phyloP scores from a whole-genome alignment of 352 stramenopile species.

The Phytophthora pistaciae region DNA sequence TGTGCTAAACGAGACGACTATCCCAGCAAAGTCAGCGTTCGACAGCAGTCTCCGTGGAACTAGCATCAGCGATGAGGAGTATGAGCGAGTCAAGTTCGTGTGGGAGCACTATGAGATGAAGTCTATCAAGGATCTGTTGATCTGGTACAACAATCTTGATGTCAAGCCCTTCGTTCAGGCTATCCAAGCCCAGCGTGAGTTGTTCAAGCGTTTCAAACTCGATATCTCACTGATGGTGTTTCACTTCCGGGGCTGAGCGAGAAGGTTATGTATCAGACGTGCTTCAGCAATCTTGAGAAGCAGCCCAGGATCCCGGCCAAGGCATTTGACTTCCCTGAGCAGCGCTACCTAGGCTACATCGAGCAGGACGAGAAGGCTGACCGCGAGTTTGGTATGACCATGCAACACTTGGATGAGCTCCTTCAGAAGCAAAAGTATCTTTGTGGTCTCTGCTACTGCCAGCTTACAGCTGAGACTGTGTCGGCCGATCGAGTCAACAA shows the following conservation, averaged over 20 bases:
- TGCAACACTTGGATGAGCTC: slow-evolving; percentile 28
- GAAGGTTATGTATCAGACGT: slow-evolving; percentile 41
- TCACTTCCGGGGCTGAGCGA: slow-evolving; percentile 22
- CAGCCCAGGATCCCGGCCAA: not conserved
- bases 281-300: slow-evolving; percentile 17
- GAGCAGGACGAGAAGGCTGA: slow-evolving; percentile 31
- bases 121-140: slow-evolving; percentile 11
- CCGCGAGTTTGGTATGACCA: slow-evolving; percentile 27
- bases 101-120: slow-evolving; percentile 49
- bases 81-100: slow-evolving; percentile 35
- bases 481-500: slow-evolving; percentile 37
- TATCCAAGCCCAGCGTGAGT: slow-evolving; percentile 21
- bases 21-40: slow-evolving; percentile 34
- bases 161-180: slow-evolving; percentile 36
- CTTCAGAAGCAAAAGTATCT: slow-evolving; percentile 33
- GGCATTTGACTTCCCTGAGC: slow-evolving; percentile 24
- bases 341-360: slow-evolving; percentile 29
- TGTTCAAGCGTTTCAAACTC: slow-evolving; percentile 27
- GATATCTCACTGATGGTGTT: slow-evolving; percentile 35
- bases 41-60: slow-evolving; percentile 22
- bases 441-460: slow-evolving; percentile 29
- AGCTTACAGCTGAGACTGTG: slow-evolving; percentile 28
- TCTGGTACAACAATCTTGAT: slow-evolving; percentile 49
- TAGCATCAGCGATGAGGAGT: slow-evolving; percentile 30
- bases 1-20: slow-evolving; percentile 25